Conservation (phyloP, 192 early-diverging fungal species). For the Entomortierella beljakovae region DNA sequence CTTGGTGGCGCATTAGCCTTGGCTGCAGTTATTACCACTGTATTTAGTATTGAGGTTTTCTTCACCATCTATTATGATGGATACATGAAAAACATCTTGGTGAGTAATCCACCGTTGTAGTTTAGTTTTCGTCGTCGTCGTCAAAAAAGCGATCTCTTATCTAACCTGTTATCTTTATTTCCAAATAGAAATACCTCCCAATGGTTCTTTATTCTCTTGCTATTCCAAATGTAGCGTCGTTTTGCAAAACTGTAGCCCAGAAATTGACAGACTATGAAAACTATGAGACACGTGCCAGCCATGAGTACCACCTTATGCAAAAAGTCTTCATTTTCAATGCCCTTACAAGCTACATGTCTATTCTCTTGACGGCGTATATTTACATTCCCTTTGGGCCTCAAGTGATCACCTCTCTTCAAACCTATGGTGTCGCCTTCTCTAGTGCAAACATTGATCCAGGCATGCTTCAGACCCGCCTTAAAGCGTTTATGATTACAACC, state of each 20-base stretch:
- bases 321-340: conserved; percentile 92
- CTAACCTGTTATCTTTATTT: neutral
- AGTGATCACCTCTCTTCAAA: conserved; percentile 67
- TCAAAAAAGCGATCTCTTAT: too few species aligned
- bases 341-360: conserved; percentile 83
- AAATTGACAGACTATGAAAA: conserved; percentile 87
- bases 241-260: conserved; percentile 73
- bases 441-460: conserved; percentile 63
- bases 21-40: conserved; percentile 70
- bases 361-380: conserved; percentile 89
- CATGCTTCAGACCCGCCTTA: conserved; percentile 68
- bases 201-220: conserved; percentile 78
- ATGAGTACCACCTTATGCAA: conserved; percentile 77
- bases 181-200: conserved; percentile 72
- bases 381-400: conserved; percentile 86
- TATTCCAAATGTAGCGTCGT: conserved; percentile 74
- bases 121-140: neutral
- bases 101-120: conserved; percentile 30
- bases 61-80: conserved; percentile 87
- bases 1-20: conserved; percentile 67
- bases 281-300: conserved; percentile 75
- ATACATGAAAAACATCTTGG: conserved; percentile 69
- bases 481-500: conserved; percentile 86
- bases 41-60: conserved; percentile 83
- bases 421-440: conserved; percentile 50